Conservation (phyloP, 2,329 filamentous ascomycete genomes). For the Bipolaris gigantea region DNA sequence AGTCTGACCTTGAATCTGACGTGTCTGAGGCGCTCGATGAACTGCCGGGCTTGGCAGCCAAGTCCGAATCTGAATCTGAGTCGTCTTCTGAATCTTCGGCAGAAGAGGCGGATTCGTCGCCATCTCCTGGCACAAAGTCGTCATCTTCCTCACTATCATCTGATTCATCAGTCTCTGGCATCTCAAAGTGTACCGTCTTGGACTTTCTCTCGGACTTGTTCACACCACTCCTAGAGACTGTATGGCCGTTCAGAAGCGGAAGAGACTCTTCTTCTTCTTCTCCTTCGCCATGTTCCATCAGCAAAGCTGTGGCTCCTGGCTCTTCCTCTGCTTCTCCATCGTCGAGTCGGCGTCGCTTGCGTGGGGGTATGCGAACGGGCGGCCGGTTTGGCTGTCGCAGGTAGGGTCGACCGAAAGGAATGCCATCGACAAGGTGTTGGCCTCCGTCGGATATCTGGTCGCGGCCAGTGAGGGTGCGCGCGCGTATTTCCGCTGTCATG, state of each 20-base stretch:
- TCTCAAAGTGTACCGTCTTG: conserved; percentile 32
- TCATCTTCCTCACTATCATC: conserved; percentile 25
- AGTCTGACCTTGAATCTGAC: conserved; percentile 15
- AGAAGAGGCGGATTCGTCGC: conserved; percentile 15
- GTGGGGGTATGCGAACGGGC: conserved; percentile 69
- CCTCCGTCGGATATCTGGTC: conserved; percentile 80
- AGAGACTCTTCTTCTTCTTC: background rate
- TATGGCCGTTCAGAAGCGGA: background rate
- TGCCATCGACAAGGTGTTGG: conserved; percentile 79
- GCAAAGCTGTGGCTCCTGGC: conserved; percentile 14
- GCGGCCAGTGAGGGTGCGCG: conserved; percentile 73
- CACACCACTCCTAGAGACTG: background rate
- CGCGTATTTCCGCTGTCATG: conserved; percentile 71
- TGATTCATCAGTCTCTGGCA: conserved; percentile 13
- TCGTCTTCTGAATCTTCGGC: conserved; percentile 17
- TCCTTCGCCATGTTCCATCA: conserved; percentile 14
- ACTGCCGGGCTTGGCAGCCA: conserved; percentile 11
- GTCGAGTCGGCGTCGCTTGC: conserved; percentile 61
- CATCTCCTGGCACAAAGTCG: conserved; percentile 32
- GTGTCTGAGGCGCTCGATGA: conserved; percentile 30
- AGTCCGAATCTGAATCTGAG: conserved; percentile 18
- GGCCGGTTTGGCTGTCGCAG: conserved; percentile 66
- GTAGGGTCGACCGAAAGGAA: conserved; percentile 77
- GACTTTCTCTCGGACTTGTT: background rate
- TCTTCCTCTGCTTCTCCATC: conserved; percentile 32